Evolutionary conservation across 148 eudicot species (phyloP).

Genomic region (Camellia japonica): DNA sequence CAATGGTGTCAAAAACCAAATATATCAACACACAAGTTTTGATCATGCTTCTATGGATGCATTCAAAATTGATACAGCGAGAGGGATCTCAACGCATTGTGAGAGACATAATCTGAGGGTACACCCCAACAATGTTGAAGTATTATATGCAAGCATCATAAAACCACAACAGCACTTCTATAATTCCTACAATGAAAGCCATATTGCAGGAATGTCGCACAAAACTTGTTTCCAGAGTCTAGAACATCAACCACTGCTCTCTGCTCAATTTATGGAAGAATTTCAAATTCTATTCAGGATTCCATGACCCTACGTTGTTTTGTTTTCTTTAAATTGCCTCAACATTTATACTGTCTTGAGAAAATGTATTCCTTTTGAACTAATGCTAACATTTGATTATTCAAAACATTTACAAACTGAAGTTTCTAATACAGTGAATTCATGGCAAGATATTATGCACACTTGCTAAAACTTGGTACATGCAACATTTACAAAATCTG

Average conservation of each 20-base stretch:
- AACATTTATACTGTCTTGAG: not conserved
- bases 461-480: not conserved
- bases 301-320: not conserved
- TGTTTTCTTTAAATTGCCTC: constrained; percentile 2
- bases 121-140: not conserved
- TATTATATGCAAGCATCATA: not conserved
- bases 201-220: not conserved
- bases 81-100: not conserved
- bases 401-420: not conserved
- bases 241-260: not conserved
- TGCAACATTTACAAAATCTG: not conserved
- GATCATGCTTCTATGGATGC: not conserved
- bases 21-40: not conserved
- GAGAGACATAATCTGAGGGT: not conserved
- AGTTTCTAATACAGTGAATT: not conserved
- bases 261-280: not conserved
- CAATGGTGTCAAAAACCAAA: not conserved
- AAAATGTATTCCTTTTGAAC: not conserved
- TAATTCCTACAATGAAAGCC: not conserved
- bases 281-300: not conserved
- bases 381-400: not conserved
- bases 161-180: not conserved
- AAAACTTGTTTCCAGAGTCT: not conserved
- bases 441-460: not conserved
- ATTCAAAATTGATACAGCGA: not conserved